phyloP scores from a whole-genome alignment of 2,329 filamentous ascomycete genomes.

The Bipolaris cookei region DNA sequence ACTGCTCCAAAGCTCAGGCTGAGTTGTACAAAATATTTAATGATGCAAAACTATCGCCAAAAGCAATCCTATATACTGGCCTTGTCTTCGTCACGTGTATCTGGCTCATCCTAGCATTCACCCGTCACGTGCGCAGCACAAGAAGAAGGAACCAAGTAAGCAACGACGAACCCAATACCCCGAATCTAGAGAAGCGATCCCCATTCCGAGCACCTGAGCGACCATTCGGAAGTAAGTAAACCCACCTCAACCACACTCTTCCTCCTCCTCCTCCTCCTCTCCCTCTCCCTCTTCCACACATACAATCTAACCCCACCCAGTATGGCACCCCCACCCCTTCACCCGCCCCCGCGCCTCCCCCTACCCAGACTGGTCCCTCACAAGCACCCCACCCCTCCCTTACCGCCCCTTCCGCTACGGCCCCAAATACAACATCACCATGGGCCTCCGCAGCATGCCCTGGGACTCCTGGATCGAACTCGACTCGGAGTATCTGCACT shows the following conservation, averaged over 20 bases:
- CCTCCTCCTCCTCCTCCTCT: neutral
- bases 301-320: neutral
- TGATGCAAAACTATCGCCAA: constrained; percentile 20
- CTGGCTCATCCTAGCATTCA: constrained; percentile 37
- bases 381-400: constrained; percentile 72
- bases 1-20: constrained; percentile 18
- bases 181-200: constrained; percentile 56
- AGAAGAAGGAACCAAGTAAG: neutral
- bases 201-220: constrained; percentile 48
- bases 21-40: constrained; percentile 11
- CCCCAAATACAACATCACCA: constrained; percentile 76
- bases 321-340: constrained; percentile 51
- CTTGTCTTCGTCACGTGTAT: constrained; percentile 40
- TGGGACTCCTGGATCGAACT: constrained; percentile 84
- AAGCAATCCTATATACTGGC: constrained; percentile 38
- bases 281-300: neutral
- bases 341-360: constrained; percentile 64
- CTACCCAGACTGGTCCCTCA: constrained; percentile 72
- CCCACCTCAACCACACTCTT: neutral
- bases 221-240: constrained; percentile 55
- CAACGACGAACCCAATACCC: constrained; percentile 36
- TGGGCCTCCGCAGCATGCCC: constrained; percentile 74
- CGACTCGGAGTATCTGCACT: constrained; percentile 78
- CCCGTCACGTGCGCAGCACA: constrained; percentile 36
- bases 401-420: constrained; percentile 82